A percentile compares a stretch with the other conserved stretches of the same genome.
These are phyloP conservation scores for Curvularia lunata DNA, from an alignment of 2,329 filamentous ascomycete species.

Conservation along the genomic window DNA sequence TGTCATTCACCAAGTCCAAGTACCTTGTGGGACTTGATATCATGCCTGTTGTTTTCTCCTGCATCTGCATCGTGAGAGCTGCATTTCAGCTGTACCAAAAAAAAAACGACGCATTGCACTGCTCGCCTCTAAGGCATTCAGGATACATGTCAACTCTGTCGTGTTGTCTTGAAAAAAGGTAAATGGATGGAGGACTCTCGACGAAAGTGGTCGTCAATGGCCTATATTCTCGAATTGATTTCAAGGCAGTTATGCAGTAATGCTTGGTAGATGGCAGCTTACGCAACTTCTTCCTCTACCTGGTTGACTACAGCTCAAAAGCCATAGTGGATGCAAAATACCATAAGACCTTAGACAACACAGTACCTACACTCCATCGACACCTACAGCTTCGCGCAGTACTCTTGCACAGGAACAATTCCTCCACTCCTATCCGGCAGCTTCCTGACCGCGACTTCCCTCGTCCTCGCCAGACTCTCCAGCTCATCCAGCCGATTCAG, in stretches of 20 bases:
- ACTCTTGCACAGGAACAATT: slow-evolving; percentile 38
- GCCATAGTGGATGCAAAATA: too few species aligned
- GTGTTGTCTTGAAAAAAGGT: too few species aligned
- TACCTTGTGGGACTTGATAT: not conserved
- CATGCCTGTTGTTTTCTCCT: not conserved
- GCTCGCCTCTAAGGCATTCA: too few species aligned
- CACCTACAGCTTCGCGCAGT: slow-evolving; percentile 34
- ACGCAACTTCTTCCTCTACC: too few species aligned
- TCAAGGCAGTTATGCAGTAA: too few species aligned
- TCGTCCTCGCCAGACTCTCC: slow-evolving; percentile 87
- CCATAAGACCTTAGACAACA: too few species aligned
- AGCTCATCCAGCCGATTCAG: slow-evolving; percentile 85
- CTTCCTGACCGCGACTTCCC: slow-evolving; percentile 92
- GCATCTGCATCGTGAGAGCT: not conserved
- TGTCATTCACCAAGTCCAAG: not conserved
- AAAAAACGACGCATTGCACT: not conserved
- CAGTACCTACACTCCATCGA: not conserved
- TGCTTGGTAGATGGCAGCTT: too few species aligned
- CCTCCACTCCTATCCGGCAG: slow-evolving; percentile 37
- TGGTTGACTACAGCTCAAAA: too few species aligned
- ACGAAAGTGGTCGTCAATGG: too few species aligned
- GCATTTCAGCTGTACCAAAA: not conserved
- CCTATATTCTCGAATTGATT: too few species aligned
- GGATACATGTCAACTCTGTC: too few species aligned
- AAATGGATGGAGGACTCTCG: too few species aligned